A percentile compares a stretch with the other conserved stretches of the same genome.
Evolutionary conservation across 192 early-diverging fungal genomes (phyloP).

Genomic region (Backusella circina): DNA sequence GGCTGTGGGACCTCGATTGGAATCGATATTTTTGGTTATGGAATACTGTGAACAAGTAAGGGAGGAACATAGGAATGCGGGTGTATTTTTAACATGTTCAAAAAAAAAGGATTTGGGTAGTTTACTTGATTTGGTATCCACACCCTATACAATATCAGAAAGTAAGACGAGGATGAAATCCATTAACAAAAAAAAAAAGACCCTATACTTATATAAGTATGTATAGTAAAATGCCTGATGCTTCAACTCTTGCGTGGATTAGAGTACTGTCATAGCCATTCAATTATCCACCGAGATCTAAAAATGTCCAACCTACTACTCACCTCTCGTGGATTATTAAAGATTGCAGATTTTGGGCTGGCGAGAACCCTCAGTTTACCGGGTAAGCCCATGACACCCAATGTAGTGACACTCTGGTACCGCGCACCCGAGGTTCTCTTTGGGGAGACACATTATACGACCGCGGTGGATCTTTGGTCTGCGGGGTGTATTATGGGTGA

Average conservation of each 20-base stretch:
- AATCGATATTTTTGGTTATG: conserved; percentile 88
- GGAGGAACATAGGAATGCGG: not conserved
- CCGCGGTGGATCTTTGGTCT: conserved; percentile 81
- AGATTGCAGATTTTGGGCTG: conserved; percentile 84
- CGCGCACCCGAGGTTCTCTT: conserved; percentile 77
- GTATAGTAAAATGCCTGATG: conserved; percentile 71
- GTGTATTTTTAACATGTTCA: not conserved
- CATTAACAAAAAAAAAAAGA: no score
- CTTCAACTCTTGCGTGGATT: conserved; percentile 68
- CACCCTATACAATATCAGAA: conserved; percentile 54
- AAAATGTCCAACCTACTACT: conserved; percentile 78
- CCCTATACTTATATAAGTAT: no score
- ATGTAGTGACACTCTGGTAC: conserved; percentile 87
- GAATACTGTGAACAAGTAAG: conserved; percentile 83
- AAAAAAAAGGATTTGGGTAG: conserved; percentile 45
- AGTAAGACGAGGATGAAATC: conserved; percentile 30
- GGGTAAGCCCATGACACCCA: conserved; percentile 69
- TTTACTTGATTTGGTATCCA: conserved; percentile 50
- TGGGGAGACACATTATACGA: conserved; percentile 68
- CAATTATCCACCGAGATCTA: conserved; percentile 66
- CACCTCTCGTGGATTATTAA: conserved; percentile 61
- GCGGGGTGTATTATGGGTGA: conserved; percentile 86
- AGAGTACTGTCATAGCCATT: conserved; percentile 63
- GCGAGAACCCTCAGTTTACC: conserved; percentile 64
- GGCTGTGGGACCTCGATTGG: conserved; percentile 56